Percentiles rank a stretch among this genome's conserved stretches.
These are phyloP conservation scores for Ambrosiella xylebori DNA, from an alignment of 2,329 filamentous ascomycete species.

Conservation along the genomic window DNA sequence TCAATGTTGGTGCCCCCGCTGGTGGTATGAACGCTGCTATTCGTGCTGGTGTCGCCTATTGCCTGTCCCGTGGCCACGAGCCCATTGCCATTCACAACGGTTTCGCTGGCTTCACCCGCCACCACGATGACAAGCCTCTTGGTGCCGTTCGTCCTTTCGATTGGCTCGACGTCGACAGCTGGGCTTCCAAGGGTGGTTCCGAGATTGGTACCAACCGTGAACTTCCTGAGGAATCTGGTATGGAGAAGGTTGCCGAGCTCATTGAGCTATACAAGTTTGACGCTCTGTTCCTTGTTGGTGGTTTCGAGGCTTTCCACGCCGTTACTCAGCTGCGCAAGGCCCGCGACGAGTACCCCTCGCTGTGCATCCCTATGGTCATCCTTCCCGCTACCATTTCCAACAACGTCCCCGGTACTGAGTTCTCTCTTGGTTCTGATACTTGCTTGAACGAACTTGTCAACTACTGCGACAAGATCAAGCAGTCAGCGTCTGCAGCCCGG, in stretches of 20 bases:
- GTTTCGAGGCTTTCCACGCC: constrained; percentile 92
- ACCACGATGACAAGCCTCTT: constrained; percentile 67
- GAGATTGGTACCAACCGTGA: constrained; percentile 97
- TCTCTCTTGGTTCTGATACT: constrained; percentile 90
- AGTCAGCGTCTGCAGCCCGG: constrained; percentile 84
- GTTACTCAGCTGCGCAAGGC: constrained; percentile 74
- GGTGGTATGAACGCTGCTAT: constrained; percentile 98
- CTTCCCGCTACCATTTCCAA: constrained; percentile 96
- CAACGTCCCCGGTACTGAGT: constrained; percentile 95
- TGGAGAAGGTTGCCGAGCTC: constrained; percentile 64
- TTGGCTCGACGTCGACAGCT: constrained; percentile 88
- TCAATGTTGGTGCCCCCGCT: constrained; percentile 90
- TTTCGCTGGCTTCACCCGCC: constrained; percentile 81
- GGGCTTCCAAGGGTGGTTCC: constrained; percentile 92
- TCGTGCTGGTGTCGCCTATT: constrained; percentile 83
- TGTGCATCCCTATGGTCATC: constrained; percentile 83
- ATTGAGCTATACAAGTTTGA: constrained; percentile 82
- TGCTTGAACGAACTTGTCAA: constrained; percentile 87
- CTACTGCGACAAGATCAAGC: constrained; percentile 95
- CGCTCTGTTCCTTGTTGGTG: constrained; percentile 78
- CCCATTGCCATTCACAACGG: constrained; percentile 90
- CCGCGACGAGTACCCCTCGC: constrained; percentile 57
- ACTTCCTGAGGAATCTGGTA: constrained; percentile 68
- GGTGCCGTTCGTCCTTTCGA: constrained; percentile 71
- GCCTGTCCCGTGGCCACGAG: constrained; percentile 77